Evolutionary conservation across 1,284 basidiomycete genomes (phyloP).

Genomic region (Macrocystidia cucumis): DNA sequence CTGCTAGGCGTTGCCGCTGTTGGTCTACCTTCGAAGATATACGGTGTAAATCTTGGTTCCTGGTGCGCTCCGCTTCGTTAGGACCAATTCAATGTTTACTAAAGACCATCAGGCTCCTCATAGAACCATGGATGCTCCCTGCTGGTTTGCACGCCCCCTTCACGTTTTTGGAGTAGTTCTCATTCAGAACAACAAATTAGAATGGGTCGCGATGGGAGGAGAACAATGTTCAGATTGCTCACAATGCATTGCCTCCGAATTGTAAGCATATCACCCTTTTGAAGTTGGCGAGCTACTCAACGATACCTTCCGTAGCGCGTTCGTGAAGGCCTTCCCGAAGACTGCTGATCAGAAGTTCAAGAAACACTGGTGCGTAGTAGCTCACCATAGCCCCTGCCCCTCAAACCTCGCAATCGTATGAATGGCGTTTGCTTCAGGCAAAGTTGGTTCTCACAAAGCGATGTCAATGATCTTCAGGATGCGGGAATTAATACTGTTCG

Average conservation of each 20-base stretch:
- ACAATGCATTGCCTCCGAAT: conserved; percentile 51
- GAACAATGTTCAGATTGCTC: conserved; percentile 44
- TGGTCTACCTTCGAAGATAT: conserved; percentile 42
- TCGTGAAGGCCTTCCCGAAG: conserved; percentile 48
- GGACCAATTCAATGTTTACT: background rate
- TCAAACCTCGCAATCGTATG: background rate
- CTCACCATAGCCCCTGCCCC: too few species aligned
- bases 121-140: conserved; percentile 69
- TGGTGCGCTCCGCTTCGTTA: conserved; percentile 30
- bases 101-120: conserved; percentile 35
- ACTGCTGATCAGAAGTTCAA: conserved; percentile 54
- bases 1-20: too few species aligned
- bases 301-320: conserved; percentile 32
- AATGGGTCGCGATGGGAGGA: conserved; percentile 64
- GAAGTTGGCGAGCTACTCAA: background rate
- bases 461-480: conserved; percentile 44
- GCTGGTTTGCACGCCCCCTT: conserved; percentile 20
- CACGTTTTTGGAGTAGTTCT: background rate
- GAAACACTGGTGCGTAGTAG: conserved; percentile 52
- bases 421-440: conserved; percentile 29
- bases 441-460: conserved; percentile 62
- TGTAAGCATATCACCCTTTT: conserved; percentile 27
- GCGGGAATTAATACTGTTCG: conserved; percentile 68
- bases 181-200: conserved; percentile 18
- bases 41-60: conserved; percentile 60